A percentile compares a stretch with the other conserved stretches of the same genome.
phyloP scores from a whole-genome alignment of 352 stramenopile genomes.

The Blastocystis sp. region DNA sequence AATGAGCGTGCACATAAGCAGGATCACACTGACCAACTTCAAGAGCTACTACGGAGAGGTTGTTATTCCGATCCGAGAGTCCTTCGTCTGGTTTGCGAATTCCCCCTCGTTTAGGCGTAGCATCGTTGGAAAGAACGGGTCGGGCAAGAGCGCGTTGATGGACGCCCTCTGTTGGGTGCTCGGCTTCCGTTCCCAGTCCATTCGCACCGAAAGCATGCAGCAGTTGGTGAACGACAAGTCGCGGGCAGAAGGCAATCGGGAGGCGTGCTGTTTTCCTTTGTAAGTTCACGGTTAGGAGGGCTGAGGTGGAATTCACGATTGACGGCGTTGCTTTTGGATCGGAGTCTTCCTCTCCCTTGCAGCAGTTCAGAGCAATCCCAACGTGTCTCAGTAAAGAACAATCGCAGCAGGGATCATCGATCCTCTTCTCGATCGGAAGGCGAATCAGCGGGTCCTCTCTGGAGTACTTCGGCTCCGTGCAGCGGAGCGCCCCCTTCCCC shows the following conservation, averaged over 20 bases:
- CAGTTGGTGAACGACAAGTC: conserved; percentile 51
- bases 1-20: conserved; percentile 46
- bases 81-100: conserved; percentile 58
- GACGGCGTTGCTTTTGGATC: neutral
- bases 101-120: neutral
- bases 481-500: neutral
- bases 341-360: neutral
- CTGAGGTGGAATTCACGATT: conserved; percentile 19
- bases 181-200: conserved; percentile 33
- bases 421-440: conserved; percentile 15
- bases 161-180: conserved; percentile 64
- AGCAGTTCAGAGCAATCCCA: neutral
- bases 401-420: neutral
- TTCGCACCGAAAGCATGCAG: conserved; percentile 23
- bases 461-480: conserved; percentile 34
- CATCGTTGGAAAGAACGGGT: conserved; percentile 65
- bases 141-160: conserved; percentile 55
- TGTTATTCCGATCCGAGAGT: conserved; percentile 4
- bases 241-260: conserved; percentile 6
- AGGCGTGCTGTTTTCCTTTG: neutral
- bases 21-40: conserved; percentile 50
- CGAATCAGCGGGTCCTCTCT: neutral
- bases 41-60: conserved; percentile 68
- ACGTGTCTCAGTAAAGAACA: neutral
- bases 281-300: neutral